Evolutionary conservation across 331 rosid genomes (phyloP).

Genomic region (Rosa hybrid): DNA sequence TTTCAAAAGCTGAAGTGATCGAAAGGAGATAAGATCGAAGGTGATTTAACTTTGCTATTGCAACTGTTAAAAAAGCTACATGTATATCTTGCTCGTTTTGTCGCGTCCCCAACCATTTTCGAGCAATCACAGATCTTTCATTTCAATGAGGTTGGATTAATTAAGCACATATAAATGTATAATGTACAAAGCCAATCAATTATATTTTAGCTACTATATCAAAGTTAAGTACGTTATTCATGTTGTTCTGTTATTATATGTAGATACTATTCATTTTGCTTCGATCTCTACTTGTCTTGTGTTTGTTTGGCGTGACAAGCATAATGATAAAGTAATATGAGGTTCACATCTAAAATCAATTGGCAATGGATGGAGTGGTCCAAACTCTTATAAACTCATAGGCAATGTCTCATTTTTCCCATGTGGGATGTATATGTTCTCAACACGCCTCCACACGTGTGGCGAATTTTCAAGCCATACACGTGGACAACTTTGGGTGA

Average conservation of each 20-base stretch:
- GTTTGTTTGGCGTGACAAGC: not conserved
- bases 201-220: not conserved
- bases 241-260: not conserved
- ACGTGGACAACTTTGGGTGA: too few species aligned
- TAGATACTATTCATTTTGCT: not conserved
- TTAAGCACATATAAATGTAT: not conserved
- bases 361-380: too few species aligned
- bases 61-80: not conserved
- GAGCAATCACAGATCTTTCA: not conserved
- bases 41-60: not conserved
- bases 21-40: constrained; percentile 1
- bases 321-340: too few species aligned
- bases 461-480: too few species aligned
- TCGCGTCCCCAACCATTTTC: constrained; percentile 2
- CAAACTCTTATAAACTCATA: too few species aligned
- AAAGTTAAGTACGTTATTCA: not conserved
- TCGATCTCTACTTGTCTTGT: not conserved
- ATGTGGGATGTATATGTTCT: too few species aligned
- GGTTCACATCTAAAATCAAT: too few species aligned
- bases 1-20: constrained; percentile 2
- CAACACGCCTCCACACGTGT: too few species aligned
- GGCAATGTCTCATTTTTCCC: too few species aligned
- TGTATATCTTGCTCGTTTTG: not conserved
- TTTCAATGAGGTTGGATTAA: not conserved
- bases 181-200: not conserved